Conservation (phyloP, 176 grass and related monocot species). For the Ampelocalamus luodianensis region DNA sequence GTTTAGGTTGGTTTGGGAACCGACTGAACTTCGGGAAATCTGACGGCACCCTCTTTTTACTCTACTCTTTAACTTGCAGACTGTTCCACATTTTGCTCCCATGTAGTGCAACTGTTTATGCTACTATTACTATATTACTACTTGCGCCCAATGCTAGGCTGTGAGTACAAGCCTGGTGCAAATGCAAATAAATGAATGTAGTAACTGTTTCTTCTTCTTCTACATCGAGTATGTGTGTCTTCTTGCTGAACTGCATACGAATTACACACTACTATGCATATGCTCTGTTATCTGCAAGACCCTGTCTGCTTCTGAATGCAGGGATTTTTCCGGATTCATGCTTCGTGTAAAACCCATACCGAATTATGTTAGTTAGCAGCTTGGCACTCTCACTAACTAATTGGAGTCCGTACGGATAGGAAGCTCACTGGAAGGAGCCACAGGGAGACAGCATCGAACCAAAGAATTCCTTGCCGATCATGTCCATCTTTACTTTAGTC, state of each 20-base stretch:
- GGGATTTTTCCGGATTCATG: neutral
- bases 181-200: neutral
- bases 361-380: neutral
- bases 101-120: neutral
- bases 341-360: neutral
- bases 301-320: neutral
- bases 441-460: slow-evolving; percentile 13
- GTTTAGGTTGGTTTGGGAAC: too few relatives aligned
- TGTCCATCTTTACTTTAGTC: neutral
- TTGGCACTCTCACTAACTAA: neutral
- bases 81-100: neutral
- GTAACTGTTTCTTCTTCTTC: too few relatives aligned
- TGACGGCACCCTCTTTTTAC: too few relatives aligned
- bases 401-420: neutral
- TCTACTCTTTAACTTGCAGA: too few relatives aligned
- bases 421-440: slow-evolving; percentile 24
- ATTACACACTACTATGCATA: too few relatives aligned
- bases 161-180: neutral
- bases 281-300: too few relatives aligned
- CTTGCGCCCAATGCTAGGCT: too few relatives aligned
- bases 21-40: too few relatives aligned
- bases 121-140: neutral
- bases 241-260: neutral
- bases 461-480: neutral
- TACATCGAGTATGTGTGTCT: neutral